Base-by-base conservation (phyloP, 208 protist genomes). In the Wallacemonas sp. region DNA sequence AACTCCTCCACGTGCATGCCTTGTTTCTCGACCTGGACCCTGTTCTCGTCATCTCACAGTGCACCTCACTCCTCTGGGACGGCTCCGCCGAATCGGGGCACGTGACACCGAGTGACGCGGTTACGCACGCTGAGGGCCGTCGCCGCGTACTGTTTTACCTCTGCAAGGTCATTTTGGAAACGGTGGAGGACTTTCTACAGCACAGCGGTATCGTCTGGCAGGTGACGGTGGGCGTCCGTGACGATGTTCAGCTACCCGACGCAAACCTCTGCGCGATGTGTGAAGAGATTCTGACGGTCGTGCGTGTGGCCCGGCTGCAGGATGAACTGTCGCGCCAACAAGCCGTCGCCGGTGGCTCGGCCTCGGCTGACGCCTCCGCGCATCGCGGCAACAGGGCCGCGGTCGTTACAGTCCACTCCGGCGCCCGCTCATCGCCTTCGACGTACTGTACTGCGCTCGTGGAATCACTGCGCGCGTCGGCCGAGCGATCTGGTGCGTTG, bases 141-240 rank as follows among this genome's bases (percentile, higher is more conserved):
- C 30, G 57, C 12, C 83, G 85, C 26, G 73, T 76, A 36, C 32
- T 85, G 17, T 90, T 94, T 55, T 83, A 92, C 45, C 74, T 95
- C 30, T 93, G 90, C 38, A 91, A 91, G 57, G 80, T 95, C 26
- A 76, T 85, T 33, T 71, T 95, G 50, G 87, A 93, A 54, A 95
- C 90, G 8, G 78, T 92, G 29, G 90, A 92, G 64, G 85, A 87
- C 62, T 95, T 83, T 64, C 54, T 95, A n/a, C 90, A 91, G 55
- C 79, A 93, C 76, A 92, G 80, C 54, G 90, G 90, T 33, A 72
- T 89, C 15, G 75, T 95, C 30, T 95, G 90, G 90, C 67, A 71
- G 27, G 87, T 82, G 21, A 88, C 73, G 29, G 76, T 92, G 65
- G 82, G 78, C 22, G 75, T 86, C 10, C 72, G 55, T 10, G 81